These are phyloP conservation scores for Vigna hirtella DNA, from an alignment of 306 rosid species.

Conservation along the genomic window DNA sequence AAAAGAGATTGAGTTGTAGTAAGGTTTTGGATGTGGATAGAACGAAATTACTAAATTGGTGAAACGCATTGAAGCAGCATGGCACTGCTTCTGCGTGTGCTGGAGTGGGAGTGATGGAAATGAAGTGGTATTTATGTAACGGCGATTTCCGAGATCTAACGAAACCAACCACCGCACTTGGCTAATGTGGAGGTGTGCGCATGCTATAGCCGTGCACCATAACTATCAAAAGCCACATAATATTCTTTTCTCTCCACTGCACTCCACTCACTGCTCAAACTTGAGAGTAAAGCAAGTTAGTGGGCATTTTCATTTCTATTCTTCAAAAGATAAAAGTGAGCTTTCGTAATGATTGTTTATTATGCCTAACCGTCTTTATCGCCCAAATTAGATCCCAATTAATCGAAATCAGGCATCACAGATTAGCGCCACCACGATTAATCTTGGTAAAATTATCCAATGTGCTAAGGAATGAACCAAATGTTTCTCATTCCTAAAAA, in stretches of 20 bases:
- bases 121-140: conserved; percentile 9
- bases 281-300: conserved; percentile 32
- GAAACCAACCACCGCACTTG: conserved; percentile 48
- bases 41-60: conserved; percentile 31
- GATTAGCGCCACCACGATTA: neutral
- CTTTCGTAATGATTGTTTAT: conserved; percentile 39
- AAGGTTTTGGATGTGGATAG: neutral
- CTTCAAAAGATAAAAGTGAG: conserved; percentile 24
- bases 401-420: conserved; percentile 28
- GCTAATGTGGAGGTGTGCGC: conserved; percentile 8
- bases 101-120: conserved; percentile 2
- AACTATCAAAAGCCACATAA: conserved; percentile 5
- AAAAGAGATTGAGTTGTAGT: conserved; percentile 28
- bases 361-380: conserved; percentile 24
- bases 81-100: neutral
- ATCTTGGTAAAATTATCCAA: neutral
- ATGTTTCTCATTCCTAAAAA: conserved; percentile 4
- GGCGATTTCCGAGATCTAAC: conserved; percentile 50
- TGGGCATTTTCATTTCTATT: neutral
- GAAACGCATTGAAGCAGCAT: conserved; percentile 30
- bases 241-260: conserved; percentile 31
- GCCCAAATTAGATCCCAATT: conserved; percentile 53
- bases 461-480: neutral
- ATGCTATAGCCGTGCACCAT: conserved; percentile 29
- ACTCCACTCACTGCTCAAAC: conserved; percentile 36